Evolutionary conservation across 2,329 filamentous ascomycete species (phyloP), one percentile per base, ranked within the genome.

Genomic region (Colletotrichum acutatum): DNA sequence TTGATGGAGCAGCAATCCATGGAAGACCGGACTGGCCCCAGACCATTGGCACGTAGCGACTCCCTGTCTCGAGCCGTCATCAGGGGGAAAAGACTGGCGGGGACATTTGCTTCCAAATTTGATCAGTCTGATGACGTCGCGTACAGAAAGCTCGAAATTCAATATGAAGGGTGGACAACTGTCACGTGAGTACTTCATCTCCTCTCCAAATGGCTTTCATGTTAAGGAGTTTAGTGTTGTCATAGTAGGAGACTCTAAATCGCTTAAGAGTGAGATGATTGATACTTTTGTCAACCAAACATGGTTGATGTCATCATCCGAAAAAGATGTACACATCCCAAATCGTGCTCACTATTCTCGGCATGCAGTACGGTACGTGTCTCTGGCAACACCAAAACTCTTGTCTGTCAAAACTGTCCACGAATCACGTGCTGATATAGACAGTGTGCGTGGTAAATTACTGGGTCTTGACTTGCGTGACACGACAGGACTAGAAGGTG

Each of bases 1-100:
- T 11, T 49, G 19, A 49, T n/a, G 42, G 0, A 49, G 6, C 3
- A n/a, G 7, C 42, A 49, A 11, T 49, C 7, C 1, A 49, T 49
- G 16, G 19, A 49, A 1, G 42, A 49, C 1, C 6, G n/a, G 16
- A 49, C 19, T 19, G 6, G 19, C n/a, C 0, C 19, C 42, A 1
- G 16, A 1, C 1, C 1, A n/a, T 49, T 0, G 0, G 19, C 7
- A 8, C 0, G 42, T 19, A 49, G 19, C 0, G 42, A 49, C 16
- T n/a, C 42, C 5, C 6, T 0, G 19, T 49, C 42, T 0, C 19
- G 19, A 49, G 19, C 19, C 9, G 7, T 7, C 2, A 46, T 3
- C 3, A 46, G 2, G 42, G 16, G 3, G 19, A 19, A n/a, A 49
- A 49, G 0, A 49, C 8, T 1, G 19, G 16, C 42, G 0, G 5